These are phyloP conservation scores for Lachnellula hyalina DNA, from an alignment of 2,329 filamentous ascomycete genomes.

Conservation along the genomic window DNA sequence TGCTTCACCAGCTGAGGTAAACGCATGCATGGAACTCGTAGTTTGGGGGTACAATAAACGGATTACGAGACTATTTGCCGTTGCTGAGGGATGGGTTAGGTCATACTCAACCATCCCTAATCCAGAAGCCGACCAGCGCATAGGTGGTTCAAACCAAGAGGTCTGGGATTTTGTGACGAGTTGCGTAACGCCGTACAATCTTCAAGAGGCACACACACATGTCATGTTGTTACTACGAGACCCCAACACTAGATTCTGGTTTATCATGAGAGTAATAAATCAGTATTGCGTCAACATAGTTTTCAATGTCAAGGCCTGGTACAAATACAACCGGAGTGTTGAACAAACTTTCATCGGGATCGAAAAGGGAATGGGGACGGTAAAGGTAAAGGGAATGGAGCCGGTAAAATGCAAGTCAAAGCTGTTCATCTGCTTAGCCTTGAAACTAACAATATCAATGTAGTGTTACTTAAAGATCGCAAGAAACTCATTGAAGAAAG, in stretches of 20 bases:
- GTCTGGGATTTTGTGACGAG: slow-evolving; percentile 37
- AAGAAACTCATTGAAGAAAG: slow-evolving; percentile 35
- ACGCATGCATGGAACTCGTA: neutral
- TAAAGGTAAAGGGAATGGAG: neutral
- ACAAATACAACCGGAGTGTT: slow-evolving; percentile 28
- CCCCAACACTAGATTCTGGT: slow-evolving; percentile 29
- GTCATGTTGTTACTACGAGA: slow-evolving; percentile 32
- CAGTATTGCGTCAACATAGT: slow-evolving; percentile 35
- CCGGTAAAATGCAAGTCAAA: neutral
- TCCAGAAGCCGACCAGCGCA: slow-evolving; percentile 16
- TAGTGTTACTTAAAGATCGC: slow-evolving; percentile 18
- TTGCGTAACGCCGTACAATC: slow-evolving; percentile 25
- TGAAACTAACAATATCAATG: slow-evolving; percentile 11
- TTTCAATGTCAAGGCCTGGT: slow-evolving; percentile 32
- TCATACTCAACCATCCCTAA: slow-evolving; percentile 21
- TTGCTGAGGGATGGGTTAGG: slow-evolving; percentile 29
- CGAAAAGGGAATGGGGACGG: slow-evolving; percentile 9
- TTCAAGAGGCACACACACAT: slow-evolving; percentile 31
- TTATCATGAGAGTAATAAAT: slow-evolving; percentile 36
- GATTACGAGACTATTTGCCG: slow-evolving; percentile 16
- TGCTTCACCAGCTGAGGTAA: neutral
- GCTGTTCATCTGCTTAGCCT: neutral
- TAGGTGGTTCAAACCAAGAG: slow-evolving; percentile 19
- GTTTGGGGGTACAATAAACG: slow-evolving; percentile 7
- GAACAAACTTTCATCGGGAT: slow-evolving; percentile 18